Evolutionary conservation across 2,329 filamentous ascomycete species (phyloP), one percentile per base, ranked within the genome.

Genomic region (Hypocreales sp.): DNA sequence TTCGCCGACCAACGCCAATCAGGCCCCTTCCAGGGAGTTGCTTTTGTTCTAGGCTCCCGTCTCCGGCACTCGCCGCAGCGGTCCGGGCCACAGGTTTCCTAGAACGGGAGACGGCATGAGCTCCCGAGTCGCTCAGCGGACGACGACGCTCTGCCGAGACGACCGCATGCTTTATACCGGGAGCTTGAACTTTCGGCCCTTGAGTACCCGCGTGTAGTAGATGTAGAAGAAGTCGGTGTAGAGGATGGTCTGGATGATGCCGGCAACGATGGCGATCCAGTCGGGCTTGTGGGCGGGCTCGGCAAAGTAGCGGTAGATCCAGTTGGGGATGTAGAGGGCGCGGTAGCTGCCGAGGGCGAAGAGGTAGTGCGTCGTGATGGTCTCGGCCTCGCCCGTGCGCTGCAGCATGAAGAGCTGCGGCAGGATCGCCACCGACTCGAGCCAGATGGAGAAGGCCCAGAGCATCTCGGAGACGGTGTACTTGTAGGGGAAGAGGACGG

Each of bases 201-300:
- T 82, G 57, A 86, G 61, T 25, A 87, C 78, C 74, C 94, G 95
- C 33, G 79, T 93, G 60, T 94, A 98, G 63, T 98, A 98, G 46
- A 98, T 87, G 67, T 86, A 98, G 70, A 98, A 98, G 63, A 98
- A 98, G 60, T 98, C 90, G 37, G 83, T 92, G 62, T 98, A 98
- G 32, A 98, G 64, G 26, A 98, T 59, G 1, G 90, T 98, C 64
- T 98, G 90, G 37, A 95, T 60, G 30, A 95, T 67, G 9, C 90
- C 90, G 4, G 92, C 90, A 35, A 90, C 48, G 27, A 94, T 78
- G 13, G 86, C 79, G 40, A 94, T 92, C 37, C 76, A 80, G 50
- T 95, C 86, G 41, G 78, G 51, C 52, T 67, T 79, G 51, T 83
- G 77, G 27, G 70, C 61, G 24, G 56, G 48, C 53, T 93, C 84